Conservation (phyloP, 2,329 filamentous ascomycete genomes). For the Paracamarosporium sp. region DNA sequence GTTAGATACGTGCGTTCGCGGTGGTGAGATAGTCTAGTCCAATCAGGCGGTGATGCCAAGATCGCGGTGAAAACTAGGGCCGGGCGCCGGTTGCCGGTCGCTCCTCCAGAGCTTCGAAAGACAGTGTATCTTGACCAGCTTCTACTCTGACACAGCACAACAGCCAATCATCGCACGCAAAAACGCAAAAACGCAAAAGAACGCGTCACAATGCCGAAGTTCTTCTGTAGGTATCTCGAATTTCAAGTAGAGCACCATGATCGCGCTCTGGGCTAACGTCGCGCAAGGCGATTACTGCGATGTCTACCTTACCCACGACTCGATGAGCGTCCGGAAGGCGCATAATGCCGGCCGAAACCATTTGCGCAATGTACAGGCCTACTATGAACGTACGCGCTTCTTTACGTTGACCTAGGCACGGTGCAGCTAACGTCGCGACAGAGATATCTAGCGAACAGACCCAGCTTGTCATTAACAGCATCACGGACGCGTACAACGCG, state of each 20-base stretch:
- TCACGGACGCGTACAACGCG: constrained; percentile 92
- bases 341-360: constrained; percentile 98
- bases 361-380: constrained; percentile 95
- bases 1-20: too few relatives aligned
- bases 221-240: constrained; percentile 68
- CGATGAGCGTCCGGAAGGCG: constrained; percentile 98
- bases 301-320: constrained; percentile 99
- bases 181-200: neutral
- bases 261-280: constrained; percentile 14
- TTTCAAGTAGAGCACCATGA: neutral
- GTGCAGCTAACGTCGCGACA: constrained; percentile 41
- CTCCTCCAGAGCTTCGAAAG: neutral
- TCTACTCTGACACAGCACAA: neutral
- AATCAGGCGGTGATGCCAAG: constrained; percentile 1
- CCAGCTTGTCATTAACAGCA: constrained; percentile 97
- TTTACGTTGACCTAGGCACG: neutral
- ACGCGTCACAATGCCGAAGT: constrained; percentile 74
- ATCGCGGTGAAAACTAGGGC: neutral
- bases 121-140: neutral
- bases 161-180: neutral
- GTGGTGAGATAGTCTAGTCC: too few relatives aligned
- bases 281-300: constrained; percentile 89
- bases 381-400: constrained; percentile 81
- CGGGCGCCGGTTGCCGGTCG: neutral
- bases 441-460: constrained; percentile 99